A percentile compares a stretch with the other conserved stretches of the same genome.
These are phyloP conservation scores for Agrocybe chaxingu DNA, from an alignment of 768 basidiomycete genomes.

Conservation along the genomic window DNA sequence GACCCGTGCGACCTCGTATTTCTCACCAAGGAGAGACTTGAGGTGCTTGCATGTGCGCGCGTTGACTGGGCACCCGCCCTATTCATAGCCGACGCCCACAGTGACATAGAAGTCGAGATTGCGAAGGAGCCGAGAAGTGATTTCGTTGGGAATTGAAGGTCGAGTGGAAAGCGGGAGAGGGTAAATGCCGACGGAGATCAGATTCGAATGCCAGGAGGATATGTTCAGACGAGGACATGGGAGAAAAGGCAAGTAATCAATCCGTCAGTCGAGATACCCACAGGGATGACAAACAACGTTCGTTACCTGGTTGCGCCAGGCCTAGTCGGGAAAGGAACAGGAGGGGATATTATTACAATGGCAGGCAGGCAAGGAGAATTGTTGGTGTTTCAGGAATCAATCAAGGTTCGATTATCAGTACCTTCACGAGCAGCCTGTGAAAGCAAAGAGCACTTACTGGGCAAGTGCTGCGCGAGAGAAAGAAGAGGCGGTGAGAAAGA, in stretches of 20 bases:
- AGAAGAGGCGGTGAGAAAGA: conserved; percentile 1
- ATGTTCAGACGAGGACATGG: background rate
- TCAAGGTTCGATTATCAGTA: too few species aligned
- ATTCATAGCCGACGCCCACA: background rate
- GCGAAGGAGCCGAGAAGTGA: background rate
- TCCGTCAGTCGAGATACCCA: too few species aligned
- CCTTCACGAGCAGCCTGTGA: conserved; percentile 1
- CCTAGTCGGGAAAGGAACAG: conserved; percentile 18
- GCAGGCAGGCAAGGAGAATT: too few species aligned
- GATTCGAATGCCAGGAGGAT: conserved; percentile 1
- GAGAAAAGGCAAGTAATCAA: background rate
- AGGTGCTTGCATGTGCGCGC: conserved; percentile 50
- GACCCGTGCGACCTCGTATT: conserved; percentile 44
- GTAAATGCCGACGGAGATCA: background rate
- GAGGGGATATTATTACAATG: conserved; percentile 5
- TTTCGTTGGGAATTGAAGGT: too few species aligned
- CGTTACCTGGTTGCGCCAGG: conserved; percentile 26
- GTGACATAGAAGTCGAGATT: background rate
- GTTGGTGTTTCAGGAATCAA: too few species aligned
- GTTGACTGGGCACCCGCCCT: conserved; percentile 37
- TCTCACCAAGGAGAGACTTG: conserved; percentile 39
- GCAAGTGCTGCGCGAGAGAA: conserved; percentile 19
- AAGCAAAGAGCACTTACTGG: conserved; percentile 18
- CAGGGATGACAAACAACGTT: background rate
- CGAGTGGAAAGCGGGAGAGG: too few species aligned